Conservation (phyloP, 179 eudicot genomes). For the Silene coronaria region DNA sequence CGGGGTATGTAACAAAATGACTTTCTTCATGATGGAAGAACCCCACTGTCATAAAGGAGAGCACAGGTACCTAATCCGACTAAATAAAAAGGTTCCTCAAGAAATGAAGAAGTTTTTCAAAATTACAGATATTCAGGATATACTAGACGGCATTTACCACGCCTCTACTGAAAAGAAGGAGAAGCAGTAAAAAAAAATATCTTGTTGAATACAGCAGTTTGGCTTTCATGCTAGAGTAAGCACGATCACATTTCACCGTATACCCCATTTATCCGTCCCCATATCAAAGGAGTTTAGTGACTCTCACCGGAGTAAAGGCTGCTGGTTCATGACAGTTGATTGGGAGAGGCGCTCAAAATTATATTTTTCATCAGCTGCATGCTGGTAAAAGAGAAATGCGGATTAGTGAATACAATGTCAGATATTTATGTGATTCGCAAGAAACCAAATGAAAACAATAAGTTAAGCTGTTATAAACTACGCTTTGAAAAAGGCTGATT, state of each 20-base stretch:
- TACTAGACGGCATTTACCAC: neutral
- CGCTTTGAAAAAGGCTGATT: neutral
- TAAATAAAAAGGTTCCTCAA: neutral
- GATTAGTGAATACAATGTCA: neutral
- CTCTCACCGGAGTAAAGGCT: constrained; percentile 75
- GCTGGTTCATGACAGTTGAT: constrained; percentile 78
- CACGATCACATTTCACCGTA: neutral
- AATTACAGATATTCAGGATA: neutral
- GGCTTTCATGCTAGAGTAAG: constrained; percentile 1
- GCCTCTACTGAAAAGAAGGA: neutral
- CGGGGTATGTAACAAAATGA: neutral
- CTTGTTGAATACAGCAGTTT: neutral
- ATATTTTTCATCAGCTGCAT: constrained; percentile 99
- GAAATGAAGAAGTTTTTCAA: neutral
- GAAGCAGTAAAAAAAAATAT: neutral
- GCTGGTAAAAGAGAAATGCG: constrained; percentile 41
- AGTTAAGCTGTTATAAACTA: neutral
- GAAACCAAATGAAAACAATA: constrained; percentile 5
- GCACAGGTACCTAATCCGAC: neutral
- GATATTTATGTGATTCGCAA: neutral
- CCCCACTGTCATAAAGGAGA: neutral
- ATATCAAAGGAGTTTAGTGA: neutral
- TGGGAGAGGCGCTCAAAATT: constrained; percentile 80
- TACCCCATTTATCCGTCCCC: neutral
- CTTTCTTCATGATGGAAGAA: neutral